Base-by-base conservation (phyloP, 1,139 yeast species). In the Zygotorulaspora mrakii region DNA sequence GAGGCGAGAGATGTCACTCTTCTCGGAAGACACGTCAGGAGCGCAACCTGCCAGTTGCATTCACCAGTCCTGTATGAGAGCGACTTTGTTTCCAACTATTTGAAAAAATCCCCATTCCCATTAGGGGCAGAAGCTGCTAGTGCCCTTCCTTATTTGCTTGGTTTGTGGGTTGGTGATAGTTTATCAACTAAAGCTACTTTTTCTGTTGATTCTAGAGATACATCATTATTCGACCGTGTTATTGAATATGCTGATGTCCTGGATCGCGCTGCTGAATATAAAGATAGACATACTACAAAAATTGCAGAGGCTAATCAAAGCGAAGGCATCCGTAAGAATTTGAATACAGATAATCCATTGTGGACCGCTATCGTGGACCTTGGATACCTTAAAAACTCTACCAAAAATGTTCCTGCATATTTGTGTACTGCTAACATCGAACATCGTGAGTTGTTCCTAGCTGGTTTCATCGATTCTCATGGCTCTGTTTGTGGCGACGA, bases 381-480 rank as follows among this genome's bases (percentile, higher is more conserved):
- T 6, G 22, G 9, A 6, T 20, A 20, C 9, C 9, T 20, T 6
- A 20, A 20, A 23, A 31, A 29, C 11, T 33, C 27, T n/a, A 34
- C 32, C 13, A 58, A 54, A 37, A 22, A 28, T 27, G 46, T 61
- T 23, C 64, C 65, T 31, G 7, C 28, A 5, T 37, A 40, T 12
- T 44, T 60, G 21, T 39, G 47, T 4, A 34, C 45, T 30, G 66
- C 59, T 17, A 42, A 45, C 13, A 48, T 66, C 35, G 50, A 37
- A n/a, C 59, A 65, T 35, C 64, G 74, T 53, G 74, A 69, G 54
- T 47, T 45, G 18, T 66, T 65, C 42, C 32, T 69, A 34, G 71
- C 73, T 37, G 74, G 73, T 62, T 48, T 69, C 17, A 49, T 69
- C 46, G 73, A 68, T 41, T 42, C 68, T 11, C 46, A 50, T 36